phyloP scores from a whole-genome alignment of 768 basidiomycete species.

The Kwoniella sp. region DNA sequence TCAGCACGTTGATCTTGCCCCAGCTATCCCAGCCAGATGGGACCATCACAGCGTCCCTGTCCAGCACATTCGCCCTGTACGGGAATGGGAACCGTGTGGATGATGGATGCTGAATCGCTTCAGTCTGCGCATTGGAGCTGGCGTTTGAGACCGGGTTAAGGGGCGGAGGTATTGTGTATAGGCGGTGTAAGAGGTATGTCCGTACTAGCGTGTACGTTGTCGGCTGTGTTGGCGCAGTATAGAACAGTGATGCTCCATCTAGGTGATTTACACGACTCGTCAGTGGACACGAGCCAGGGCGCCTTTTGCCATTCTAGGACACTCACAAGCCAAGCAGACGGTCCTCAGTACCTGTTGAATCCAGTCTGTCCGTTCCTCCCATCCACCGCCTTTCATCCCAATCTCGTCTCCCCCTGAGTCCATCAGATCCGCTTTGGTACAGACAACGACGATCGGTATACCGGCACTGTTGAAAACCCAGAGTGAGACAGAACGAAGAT shows the following conservation, averaged over 20 bases:
- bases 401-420: slow-evolving; percentile 74
- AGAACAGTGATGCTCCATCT: slow-evolving; percentile 93
- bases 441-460: slow-evolving; percentile 82
- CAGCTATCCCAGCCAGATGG: slow-evolving; percentile 98
- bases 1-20: slow-evolving; percentile 87
- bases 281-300: not conserved
- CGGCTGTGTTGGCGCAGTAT: slow-evolving; percentile 76
- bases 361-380: slow-evolving; percentile 92
- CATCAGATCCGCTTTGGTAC: slow-evolving; percentile 90
- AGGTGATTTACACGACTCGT: too few species aligned
- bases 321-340: slow-evolving; percentile 87
- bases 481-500: too few species aligned
- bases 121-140: slow-evolving; percentile 8
- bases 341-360: slow-evolving; percentile 94
- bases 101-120: slow-evolving; percentile 61
- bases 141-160: slow-evolving; percentile 34
- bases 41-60: slow-evolving; percentile 87
- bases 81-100: slow-evolving; percentile 79
- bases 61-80: slow-evolving; percentile 85
- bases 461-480: slow-evolving; percentile 59
- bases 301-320: not conserved
- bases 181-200: slow-evolving; percentile 78
- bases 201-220: slow-evolving; percentile 73
- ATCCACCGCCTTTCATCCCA: slow-evolving; percentile 70
- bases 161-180: slow-evolving; percentile 74